Percentiles rank a stretch among this genome's conserved stretches.
These are phyloP conservation scores for Gossypium stocksii DNA, from an alignment of 345 rosid genomes.

Conservation along the genomic window DNA sequence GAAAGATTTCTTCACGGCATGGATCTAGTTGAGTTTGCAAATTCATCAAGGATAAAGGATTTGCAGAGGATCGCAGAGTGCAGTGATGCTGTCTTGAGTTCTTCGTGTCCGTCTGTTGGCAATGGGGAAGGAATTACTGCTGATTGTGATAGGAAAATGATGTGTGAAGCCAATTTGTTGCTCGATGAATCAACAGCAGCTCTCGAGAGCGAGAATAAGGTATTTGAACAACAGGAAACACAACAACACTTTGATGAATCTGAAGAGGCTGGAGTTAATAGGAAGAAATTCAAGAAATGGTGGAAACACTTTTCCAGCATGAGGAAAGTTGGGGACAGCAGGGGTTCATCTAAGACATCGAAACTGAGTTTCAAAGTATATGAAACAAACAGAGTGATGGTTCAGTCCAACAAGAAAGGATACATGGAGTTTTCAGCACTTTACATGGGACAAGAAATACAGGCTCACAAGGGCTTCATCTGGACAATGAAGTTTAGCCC, in stretches of 20 bases:
- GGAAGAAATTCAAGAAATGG: conserved; percentile 42
- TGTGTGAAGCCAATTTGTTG: conserved; percentile 35
- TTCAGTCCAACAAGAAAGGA: conserved; percentile 55
- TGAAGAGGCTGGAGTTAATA: conserved; percentile 18
- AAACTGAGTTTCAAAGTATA: conserved; percentile 14
- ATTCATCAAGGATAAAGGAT: conserved; percentile 10
- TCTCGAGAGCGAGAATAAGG: conserved; percentile 19
- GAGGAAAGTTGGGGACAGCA: conserved; percentile 15
- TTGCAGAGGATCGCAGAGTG: conserved; percentile 42
- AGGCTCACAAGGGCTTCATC: conserved; percentile 72
- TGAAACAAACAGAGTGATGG: conserved; percentile 44
- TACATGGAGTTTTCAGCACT: conserved; percentile 67
- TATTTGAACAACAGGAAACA: conserved; percentile 14
- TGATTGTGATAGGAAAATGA: conserved; percentile 38
- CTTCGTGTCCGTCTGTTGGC: conserved; percentile 14
- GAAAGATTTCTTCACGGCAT: conserved; percentile 42
- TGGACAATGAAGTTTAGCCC: conserved; percentile 82
- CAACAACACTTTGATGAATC: conserved; percentile 19
- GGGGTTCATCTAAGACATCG: conserved; percentile 6
- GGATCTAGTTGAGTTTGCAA: conserved; percentile 39
- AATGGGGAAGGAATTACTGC: conserved; percentile 23
- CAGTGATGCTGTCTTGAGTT: conserved; percentile 46
- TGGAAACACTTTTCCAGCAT: conserved; percentile 39
- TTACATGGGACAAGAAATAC: conserved; percentile 53
- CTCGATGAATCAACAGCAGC: conserved; percentile 28